Conservation (phyloP, 139 green algal genomes). For the Chlamydomonas applanata region DNA sequence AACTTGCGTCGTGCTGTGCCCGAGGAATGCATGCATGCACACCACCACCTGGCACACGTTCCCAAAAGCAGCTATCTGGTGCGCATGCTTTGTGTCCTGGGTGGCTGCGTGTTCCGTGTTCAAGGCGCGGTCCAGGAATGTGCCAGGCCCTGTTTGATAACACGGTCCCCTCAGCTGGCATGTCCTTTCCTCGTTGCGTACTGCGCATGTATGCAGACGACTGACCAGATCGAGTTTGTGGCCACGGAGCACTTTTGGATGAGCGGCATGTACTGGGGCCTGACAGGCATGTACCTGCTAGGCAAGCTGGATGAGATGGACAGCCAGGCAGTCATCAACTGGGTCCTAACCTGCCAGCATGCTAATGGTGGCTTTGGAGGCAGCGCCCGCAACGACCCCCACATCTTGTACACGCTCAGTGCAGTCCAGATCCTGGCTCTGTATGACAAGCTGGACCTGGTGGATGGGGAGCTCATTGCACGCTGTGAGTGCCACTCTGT, state of each 20-base stretch:
- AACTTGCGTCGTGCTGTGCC: no score
- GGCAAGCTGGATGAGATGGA: slow-evolving; percentile 70
- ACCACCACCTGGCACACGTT: background rate
- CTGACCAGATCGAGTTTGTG: slow-evolving; percentile 61
- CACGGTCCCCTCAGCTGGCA: background rate
- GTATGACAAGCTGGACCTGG: slow-evolving; percentile 71
- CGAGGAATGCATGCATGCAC: background rate
- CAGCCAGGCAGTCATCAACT: slow-evolving; percentile 39
- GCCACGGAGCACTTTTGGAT: slow-evolving; percentile 96
- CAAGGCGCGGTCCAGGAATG: no score
- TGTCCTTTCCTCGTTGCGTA: background rate
- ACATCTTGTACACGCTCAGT: slow-evolving; percentile 95
- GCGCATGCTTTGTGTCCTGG: no score
- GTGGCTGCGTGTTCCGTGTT: no score
- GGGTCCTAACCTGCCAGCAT: slow-evolving; percentile 72
- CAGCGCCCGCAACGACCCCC: slow-evolving; percentile 85
- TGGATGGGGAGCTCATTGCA: slow-evolving; percentile 72
- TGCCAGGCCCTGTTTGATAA: no score
- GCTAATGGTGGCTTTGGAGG: slow-evolving; percentile 81
- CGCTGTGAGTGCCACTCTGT: slow-evolving; percentile 58
- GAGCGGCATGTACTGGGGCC: slow-evolving; percentile 97
- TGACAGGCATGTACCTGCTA: slow-evolving; percentile 84
- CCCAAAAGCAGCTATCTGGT: background rate
- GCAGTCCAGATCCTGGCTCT: slow-evolving; percentile 94
- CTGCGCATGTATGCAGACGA: slow-evolving; percentile 15